Evolutionary conservation across 768 basidiomycete species (phyloP).

Genomic region (Lactifluus pinguis): DNA sequence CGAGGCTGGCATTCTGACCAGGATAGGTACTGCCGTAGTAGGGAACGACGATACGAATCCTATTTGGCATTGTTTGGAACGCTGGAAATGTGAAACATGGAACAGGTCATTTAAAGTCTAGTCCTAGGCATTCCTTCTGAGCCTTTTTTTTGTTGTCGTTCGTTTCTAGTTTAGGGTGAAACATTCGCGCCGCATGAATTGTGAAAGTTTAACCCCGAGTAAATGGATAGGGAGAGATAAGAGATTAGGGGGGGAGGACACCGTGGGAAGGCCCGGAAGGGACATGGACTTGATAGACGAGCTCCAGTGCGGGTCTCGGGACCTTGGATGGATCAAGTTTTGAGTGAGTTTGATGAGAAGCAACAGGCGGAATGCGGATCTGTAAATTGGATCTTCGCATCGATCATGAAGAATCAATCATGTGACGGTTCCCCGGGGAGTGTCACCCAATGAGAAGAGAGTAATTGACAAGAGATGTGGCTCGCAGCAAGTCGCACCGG

Average conservation of each 20-base stretch:
- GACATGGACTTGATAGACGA: neutral
- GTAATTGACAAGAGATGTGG: neutral
- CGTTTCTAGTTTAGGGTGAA: neutral
- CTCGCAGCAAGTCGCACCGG: neutral
- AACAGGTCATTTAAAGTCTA: constrained; percentile 1
- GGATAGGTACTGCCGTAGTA: neutral
- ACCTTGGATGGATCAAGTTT: neutral
- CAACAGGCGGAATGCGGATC: constrained; percentile 9
- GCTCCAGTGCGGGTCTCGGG: neutral
- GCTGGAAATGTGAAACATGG: neutral
- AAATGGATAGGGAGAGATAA: neutral
- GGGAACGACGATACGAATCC: neutral
- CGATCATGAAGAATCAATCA: constrained; percentile 19
- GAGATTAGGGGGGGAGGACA: neutral
- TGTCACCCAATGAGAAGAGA: constrained; percentile 13
- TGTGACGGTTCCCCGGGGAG: constrained; percentile 18
- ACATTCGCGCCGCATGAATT: neutral
- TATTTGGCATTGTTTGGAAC: constrained; percentile 7
- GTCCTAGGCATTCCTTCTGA: neutral
- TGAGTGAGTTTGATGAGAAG: constrained; percentile 4
- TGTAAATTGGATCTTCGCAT: constrained; percentile 10
- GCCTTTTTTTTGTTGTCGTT: neutral
- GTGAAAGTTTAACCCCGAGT: neutral
- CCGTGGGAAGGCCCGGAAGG: neutral
- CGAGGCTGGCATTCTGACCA: constrained; percentile 27